These are phyloP conservation scores for Yamadazyma sp. DNA, from an alignment of 805 yeast species.

Conservation along the genomic window DNA sequence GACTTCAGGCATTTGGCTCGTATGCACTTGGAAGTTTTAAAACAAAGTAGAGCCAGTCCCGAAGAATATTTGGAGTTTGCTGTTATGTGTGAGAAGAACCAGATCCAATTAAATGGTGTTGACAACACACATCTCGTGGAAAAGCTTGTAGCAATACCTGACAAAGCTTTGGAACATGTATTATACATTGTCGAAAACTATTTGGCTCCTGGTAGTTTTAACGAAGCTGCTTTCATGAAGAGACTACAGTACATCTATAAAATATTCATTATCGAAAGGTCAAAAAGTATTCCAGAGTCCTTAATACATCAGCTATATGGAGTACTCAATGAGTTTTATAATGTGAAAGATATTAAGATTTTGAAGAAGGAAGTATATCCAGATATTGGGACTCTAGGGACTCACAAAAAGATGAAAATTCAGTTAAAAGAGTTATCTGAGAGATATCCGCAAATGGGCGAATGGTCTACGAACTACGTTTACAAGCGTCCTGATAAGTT, in stretches of 20 bases:
- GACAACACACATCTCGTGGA: conserved; percentile 20
- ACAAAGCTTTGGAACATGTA: conserved; percentile 11
- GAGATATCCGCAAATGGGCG: conserved; percentile 11
- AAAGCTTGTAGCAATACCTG: conserved; percentile 7
- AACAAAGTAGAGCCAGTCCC: conserved; percentile 4
- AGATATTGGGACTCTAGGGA: neutral
- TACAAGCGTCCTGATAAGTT: conserved; percentile 24
- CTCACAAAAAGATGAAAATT: neutral
- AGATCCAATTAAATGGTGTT: conserved; percentile 20
- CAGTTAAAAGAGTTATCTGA: neutral
- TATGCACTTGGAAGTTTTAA: conserved; percentile 19
- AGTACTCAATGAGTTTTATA: conserved; percentile 28
- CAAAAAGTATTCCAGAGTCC: conserved; percentile 17
- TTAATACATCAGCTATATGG: conserved; percentile 18
- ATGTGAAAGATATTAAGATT: conserved; percentile 16
- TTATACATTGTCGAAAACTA: conserved; percentile 29
- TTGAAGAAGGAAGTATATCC: conserved; percentile 17
- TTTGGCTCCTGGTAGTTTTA: conserved; percentile 32
- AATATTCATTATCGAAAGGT: conserved; percentile 22
- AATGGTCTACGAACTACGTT: conserved; percentile 16
- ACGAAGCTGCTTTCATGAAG: conserved; percentile 23
- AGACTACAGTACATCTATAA: conserved; percentile 28
- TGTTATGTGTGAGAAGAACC: conserved; percentile 5
- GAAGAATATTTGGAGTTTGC: conserved; percentile 15
- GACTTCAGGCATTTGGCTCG: conserved; percentile 19